Base-by-base conservation (phyloP, 2,329 filamentous ascomycete genomes). In the Penicillium brasilianum region DNA sequence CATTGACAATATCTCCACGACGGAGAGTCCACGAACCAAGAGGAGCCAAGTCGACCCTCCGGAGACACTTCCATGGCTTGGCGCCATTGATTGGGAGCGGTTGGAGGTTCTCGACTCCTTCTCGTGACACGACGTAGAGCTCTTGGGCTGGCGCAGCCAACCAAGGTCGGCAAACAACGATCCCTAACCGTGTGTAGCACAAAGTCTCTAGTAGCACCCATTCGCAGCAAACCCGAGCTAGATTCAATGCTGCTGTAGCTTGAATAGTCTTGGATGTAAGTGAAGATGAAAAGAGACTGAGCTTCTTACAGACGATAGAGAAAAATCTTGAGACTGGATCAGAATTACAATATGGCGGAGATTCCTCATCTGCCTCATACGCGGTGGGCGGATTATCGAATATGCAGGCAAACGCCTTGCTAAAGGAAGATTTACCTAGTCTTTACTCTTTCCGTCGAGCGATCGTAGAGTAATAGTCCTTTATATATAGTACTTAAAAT, bases 1-100 rank as follows among this genome's bases (percentile, higher is more conserved):
- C 50, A 43, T 34, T 58, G 14, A 49, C 50, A 54, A 58, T 58
- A 36, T 53, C 28, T 20, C 41, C 57, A 28, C 30, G 41, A 13
- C 22, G 48, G n/a, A 58, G 11, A 34, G 57, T 58, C 49, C 57
- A 49, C 20, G 48, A 51, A 32, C n/a, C 48, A 51, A 51, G 48
- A 22, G 48, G 48, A 14, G 48, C 48, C 6, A 20, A 5, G 18
- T 51, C 18, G 28, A 36, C 25, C 32, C 32, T 51, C 14, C 18
- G n/a, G 48, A 51, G 48, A 51, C 28, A 4, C 48, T 36, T 51
- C 48, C 48, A 51, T 14, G 48, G 48, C 18, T 51, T 51, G 13
- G 48, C 48, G 32, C 48, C 48, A 20, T 51, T 51, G 11, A 51
- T 51, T 36, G 48, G 28, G 25, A 51, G 48, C 32, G 48, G 48